Percentiles rank a stretch among this genome's conserved stretches.
Conservation (phyloP, 1,284 basidiomycete species). For the Tilletia setariae region DNA sequence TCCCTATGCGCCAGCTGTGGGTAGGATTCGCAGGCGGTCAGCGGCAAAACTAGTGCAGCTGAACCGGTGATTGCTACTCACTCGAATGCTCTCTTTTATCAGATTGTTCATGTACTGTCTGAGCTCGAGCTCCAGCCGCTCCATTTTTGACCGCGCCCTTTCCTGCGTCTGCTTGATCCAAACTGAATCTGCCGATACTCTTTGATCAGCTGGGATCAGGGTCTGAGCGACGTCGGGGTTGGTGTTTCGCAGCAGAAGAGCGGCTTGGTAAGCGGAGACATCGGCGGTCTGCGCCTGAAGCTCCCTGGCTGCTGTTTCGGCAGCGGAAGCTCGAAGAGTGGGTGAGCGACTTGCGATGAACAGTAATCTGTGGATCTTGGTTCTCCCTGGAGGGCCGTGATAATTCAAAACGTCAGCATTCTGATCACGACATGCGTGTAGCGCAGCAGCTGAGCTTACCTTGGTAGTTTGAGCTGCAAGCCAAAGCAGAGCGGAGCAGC, state of each 20-base stretch:
- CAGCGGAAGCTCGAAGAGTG: constrained; percentile 3
- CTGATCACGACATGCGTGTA: neutral
- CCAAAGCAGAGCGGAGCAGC: neutral
- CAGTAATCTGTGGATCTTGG: constrained; percentile 27
- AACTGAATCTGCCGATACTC: constrained; percentile 48
- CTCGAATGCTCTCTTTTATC: constrained; percentile 89
- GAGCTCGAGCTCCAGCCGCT: constrained; percentile 78
- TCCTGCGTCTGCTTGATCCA: constrained; percentile 68
- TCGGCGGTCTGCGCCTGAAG: constrained; percentile 20
- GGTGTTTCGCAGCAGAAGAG: constrained; percentile 19
- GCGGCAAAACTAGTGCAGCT: too few species aligned
- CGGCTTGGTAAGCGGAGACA: constrained; percentile 19
- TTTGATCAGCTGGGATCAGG: constrained; percentile 24
- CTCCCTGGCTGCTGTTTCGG: constrained; percentile 10
- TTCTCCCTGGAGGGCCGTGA: constrained; percentile 17
- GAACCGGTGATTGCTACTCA: constrained; percentile 56
- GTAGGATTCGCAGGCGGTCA: too few species aligned
- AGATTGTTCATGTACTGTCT: constrained; percentile 85
- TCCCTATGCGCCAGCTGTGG: constrained; percentile 77
- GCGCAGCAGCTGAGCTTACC: constrained; percentile 12
- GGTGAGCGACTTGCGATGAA: constrained; percentile 14
- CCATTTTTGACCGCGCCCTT: constrained; percentile 66
- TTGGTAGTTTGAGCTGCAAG: constrained; percentile 24
- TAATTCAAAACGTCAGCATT: neutral
- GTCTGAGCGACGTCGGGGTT: constrained; percentile 9